Evolutionary conservation across 2,329 filamentous ascomycete species (phyloP), one percentile per base, ranked within the genome.

Genomic region (Lasiodiplodia theobromae): DNA sequence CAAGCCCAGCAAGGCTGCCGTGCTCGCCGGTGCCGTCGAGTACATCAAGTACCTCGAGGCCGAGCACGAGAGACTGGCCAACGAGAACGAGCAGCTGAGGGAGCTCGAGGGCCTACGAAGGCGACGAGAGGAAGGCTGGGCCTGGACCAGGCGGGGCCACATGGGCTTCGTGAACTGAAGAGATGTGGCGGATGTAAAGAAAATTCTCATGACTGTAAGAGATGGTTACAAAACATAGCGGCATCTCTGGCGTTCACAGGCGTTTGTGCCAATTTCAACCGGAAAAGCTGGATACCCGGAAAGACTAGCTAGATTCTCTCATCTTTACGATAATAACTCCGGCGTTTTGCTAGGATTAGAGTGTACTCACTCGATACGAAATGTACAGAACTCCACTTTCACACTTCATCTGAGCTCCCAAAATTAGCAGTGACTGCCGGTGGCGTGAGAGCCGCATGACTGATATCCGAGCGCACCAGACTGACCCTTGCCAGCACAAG

Each of bases 61-160:
- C 8, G 69, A 70, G 68, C 63, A 64, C 40, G 69, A 66, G 54
- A 63, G 63, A 11, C 62, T 75, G 10, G 69, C 67, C n/a, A 69
- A 70, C 5, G 75, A 79, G 69, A 73, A 74, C 31, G 75, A 77
- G 49, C 67, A 70, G 54, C 69, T 79, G 34, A 68, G 73, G 47
- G 69, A 68, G 66, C 66, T 68, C 18, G 66, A 68, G 57, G 66
- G 66, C 34, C 49, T 68, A 34, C 56, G 66, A 28, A 47, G 66
- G 34, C 56, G 66, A 5, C 56, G 66, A 21, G 66, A 68, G 57
- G 56, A 68, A n/a, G 66, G 66, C 28, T 62, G 56, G 66, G 56
- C 51, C 66, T 68, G 66, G 66, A 40, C 40, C 44, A 68, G 57
- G 47, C 56, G 66, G n/a, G 56, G 57, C 18, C 37, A 31, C 34